Evolutionary conservation across 768 basidiomycete species (phyloP).

Genomic region (Psilocybe cubensis): DNA sequence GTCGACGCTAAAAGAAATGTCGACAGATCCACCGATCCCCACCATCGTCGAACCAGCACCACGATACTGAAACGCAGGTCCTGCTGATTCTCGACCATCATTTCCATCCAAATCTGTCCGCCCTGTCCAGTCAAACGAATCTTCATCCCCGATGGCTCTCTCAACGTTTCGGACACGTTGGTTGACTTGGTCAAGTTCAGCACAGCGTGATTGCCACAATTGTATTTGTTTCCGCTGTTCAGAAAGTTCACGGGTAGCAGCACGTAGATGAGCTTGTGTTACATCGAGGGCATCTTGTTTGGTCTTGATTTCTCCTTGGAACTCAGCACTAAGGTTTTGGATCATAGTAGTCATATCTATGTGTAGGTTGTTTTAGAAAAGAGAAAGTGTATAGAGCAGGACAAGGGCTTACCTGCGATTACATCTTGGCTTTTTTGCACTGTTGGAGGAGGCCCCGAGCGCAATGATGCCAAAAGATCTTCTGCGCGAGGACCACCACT

Average conservation of each 20-base stretch:
- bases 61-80: slow-evolving; percentile 73
- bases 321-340: slow-evolving; percentile 75
- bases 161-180: slow-evolving; percentile 87
- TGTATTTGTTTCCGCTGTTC: slow-evolving; percentile 89
- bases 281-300: slow-evolving; percentile 90
- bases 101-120: slow-evolving; percentile 51
- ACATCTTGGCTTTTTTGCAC: slow-evolving; percentile 91
- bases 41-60: slow-evolving; percentile 70
- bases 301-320: slow-evolving; percentile 78
- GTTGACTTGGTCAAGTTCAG: slow-evolving; percentile 78
- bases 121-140: slow-evolving; percentile 89
- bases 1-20: slow-evolving; percentile 66
- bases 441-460: slow-evolving; percentile 74
- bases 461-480: slow-evolving; percentile 76
- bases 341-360: slow-evolving; percentile 88
- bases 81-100: slow-evolving; percentile 44
- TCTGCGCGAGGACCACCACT: slow-evolving; percentile 74
- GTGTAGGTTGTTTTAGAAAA: background rate
- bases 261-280: slow-evolving; percentile 84
- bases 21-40: slow-evolving; percentile 65
- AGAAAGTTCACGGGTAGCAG: slow-evolving; percentile 88
- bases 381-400: background rate
- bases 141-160: slow-evolving; percentile 77
- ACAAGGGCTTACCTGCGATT: slow-evolving; percentile 57
- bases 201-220: slow-evolving; percentile 70